Evolutionary conservation across 768 basidiomycete genomes (phyloP), one percentile per base, ranked within the genome.

Genomic region (Cystobasidium onofrii): DNA sequence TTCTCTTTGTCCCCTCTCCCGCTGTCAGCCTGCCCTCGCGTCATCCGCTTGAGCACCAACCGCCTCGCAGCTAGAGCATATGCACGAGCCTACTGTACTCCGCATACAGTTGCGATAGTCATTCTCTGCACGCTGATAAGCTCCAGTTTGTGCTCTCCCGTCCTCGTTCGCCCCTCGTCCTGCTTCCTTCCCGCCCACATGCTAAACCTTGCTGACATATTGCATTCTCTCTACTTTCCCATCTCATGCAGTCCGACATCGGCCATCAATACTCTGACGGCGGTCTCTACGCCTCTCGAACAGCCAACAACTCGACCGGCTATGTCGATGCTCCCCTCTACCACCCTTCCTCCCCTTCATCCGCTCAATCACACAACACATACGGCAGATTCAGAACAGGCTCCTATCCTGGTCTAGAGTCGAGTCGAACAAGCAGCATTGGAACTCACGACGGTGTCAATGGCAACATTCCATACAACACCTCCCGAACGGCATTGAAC

Each of bases 401-500:
- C 34, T 70, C 74, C 2, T 75, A 75, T 34, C 54, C 74, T 70
- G 76, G 76, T 15, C 33, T 78, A 55, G 76, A 77, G 36, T 76
- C 75, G 10, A 76, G 76, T 20, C 76, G 79, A 46, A 78, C 79
- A 15, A 78, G 78, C 39, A 78, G 77, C 36, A 77, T 79, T 64
- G 79, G 79, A 27, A 79, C 79, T 50, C 78, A 79, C 74, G 74
- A 78, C 15, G 63, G 60, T 31, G 33, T 29, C 57, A 27, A 27
- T 17, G 54, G n/a, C 34, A 74, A 73, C 25, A 57, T 75, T 61
- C 76, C 34, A 64, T 65, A 76, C 74, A 79, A 79, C 75, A 77
- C 78, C 54, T 79, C 79, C 20, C 78, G 78, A 63, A 77, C 78
- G 63, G 79, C 79, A 9, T 76, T 79, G 64, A 79, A 79, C 76